phyloP scores from a whole-genome alignment of 176 grass and related monocot genomes.

The Bonia amplexicaulis region DNA sequence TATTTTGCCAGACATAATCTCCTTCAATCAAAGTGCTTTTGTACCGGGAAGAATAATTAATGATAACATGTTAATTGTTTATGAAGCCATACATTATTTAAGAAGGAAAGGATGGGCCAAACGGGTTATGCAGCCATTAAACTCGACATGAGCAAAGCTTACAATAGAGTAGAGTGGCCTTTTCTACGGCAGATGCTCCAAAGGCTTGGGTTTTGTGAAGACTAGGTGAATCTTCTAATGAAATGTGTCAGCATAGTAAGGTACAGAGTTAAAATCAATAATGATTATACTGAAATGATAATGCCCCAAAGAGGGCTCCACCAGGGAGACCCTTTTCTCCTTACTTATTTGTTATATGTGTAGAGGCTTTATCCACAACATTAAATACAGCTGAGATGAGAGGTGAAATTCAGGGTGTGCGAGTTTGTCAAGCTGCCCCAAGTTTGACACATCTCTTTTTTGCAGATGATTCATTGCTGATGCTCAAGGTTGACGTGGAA shows the following conservation, averaged over 20 bases:
- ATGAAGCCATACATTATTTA: background rate
- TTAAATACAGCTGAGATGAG: background rate
- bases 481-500: fast-evolving
- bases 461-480: background rate
- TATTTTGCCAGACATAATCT: background rate
- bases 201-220: background rate
- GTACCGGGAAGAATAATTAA: background rate
- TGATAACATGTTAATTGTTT: background rate
- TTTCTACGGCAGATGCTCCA: background rate
- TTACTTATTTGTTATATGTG: background rate
- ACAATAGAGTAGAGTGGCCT: background rate
- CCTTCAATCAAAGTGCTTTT: background rate
- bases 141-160: background rate
- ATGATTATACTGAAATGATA: background rate
- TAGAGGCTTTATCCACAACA: background rate
- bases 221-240: background rate
- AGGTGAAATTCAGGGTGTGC: background rate
- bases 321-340: background rate
- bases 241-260: background rate
- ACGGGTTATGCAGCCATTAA: background rate
- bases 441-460: background rate
- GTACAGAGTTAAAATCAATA: background rate
- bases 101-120: background rate
- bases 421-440: background rate
- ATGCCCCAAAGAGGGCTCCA: background rate